phyloP scores from a whole-genome alignment of 257 asterid species.

The Primulina tabacum region DNA sequence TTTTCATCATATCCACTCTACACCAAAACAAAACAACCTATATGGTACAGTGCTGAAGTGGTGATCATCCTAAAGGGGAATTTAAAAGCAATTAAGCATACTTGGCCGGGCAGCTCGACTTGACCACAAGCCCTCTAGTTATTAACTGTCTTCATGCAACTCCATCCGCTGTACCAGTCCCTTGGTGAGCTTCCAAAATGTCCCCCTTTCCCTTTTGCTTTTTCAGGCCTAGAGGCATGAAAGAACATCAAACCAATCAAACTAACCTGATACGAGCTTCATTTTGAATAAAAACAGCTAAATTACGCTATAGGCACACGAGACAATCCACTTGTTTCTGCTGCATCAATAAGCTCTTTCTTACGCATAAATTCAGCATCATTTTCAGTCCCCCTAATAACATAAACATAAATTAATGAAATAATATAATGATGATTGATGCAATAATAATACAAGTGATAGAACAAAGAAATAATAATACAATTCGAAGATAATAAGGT shows the following conservation, averaged over 20 bases:
- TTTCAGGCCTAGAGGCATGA: conserved; percentile 61
- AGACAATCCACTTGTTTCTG: conserved; percentile 94
- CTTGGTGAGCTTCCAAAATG: conserved; percentile 73
- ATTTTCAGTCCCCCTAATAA: conserved; percentile 50
- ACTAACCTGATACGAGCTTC: conserved; percentile 19
- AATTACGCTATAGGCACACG: conserved; percentile 72
- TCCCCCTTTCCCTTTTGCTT: conserved; percentile 77
- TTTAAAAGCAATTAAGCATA: conserved; percentile 34
- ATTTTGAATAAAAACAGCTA: conserved; percentile 19
- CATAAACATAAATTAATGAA: conserved; percentile 7
- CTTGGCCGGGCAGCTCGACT: conserved; percentile 97
- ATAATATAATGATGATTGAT: background rate
- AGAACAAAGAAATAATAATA: background rate
- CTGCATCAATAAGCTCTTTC: conserved; percentile 80
- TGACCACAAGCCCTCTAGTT: conserved; percentile 82
- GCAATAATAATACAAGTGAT: background rate
- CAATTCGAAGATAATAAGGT: background rate
- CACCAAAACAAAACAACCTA: background rate
- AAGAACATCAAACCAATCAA: conserved; percentile 15
- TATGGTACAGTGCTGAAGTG: conserved; percentile 17
- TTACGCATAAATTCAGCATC: conserved; percentile 76
- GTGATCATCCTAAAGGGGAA: background rate
- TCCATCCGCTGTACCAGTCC: conserved; percentile 99
- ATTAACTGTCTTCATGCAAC: conserved; percentile 81
- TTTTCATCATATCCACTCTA: conserved; percentile 11